Base-by-base conservation (phyloP, 345 rosid genomes). In the Gossypium thurberi region DNA sequence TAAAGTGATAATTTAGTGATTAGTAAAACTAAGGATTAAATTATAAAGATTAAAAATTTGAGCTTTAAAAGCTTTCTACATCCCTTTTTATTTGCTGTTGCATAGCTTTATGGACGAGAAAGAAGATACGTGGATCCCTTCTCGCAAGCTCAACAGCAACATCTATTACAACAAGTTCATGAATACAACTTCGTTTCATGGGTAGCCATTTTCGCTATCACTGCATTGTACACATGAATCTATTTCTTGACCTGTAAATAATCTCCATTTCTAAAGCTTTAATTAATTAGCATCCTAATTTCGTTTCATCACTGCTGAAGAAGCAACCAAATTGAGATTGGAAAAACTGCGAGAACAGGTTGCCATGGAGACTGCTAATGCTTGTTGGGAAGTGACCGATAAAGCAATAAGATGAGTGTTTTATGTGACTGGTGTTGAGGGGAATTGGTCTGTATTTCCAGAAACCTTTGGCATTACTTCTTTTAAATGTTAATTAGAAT, bases 21-120 rank as follows among this genome's bases (percentile, higher is more conserved):
- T 28, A 28, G 33, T 28, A 28, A 28, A 28, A 28, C 4, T 28
- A 28, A 28, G 33, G 33, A 28, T 28, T 28, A 28, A 28, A 28
- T 28, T 28, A 28, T 28, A 28, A 28, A 28, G 33, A 28, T 4
- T 28, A 4, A 28, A 28, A 28, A 28, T 28, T 28, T 28, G 5
- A 28, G 33, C 5, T 28, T 28, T 28, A 28, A 28, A 28, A 28
- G 33, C 13, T 25, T 12, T 10, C 3, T 33, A 53, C 47, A 17
- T 3, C 6, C 20, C 4, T 23, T 48, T 23, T 18, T 20, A 3
- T 25, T 17, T 48, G 15, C 25, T 65, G 37, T 20, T 20, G 70
- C 44, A 48, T 78, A 46, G 70, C 79, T 70, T 67, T 87, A 50
- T 89, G 94, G 94, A 87, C 83, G 79, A 86, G 81, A 69, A 87